Evolutionary conservation across 2,329 filamentous ascomycete species (phyloP), one percentile per base, ranked within the genome.

Genomic region (Lecanoromycetidae sp.): DNA sequence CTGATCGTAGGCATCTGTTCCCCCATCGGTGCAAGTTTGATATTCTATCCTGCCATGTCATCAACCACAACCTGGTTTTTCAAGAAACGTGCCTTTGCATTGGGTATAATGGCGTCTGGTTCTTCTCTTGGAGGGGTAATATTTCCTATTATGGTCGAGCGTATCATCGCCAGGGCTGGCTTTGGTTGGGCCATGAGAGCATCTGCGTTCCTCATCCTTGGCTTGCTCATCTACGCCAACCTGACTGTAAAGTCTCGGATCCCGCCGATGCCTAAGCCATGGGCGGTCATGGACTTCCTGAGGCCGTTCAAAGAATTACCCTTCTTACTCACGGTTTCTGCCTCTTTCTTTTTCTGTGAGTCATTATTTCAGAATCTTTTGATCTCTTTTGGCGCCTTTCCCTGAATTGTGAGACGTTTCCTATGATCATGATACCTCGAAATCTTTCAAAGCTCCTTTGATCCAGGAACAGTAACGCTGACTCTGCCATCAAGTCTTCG

Each of bases 91-190:
- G 74, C 70, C 19, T 62, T 71, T 27, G 75, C 74, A 7, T 68
- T 75, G 10, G 76, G 52, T 7, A 63, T 78, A 53, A 66, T 70
- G 54, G 70, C 71, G 2, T 67, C 71, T 2, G 76, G 76, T 5
- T 73, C 71, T 0, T 74, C 71, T 4, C 53, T 78, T 5, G 76
- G 75, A 2, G 76, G 76, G 7, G 72, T 81, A 13, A 70, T 80
- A 29, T 71, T 79, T 39, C 77, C 78, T 0, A 78, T 80, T 55
- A 76, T 81, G 70, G 69, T 79, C 10, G 62, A 69, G 1, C 68
- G 69, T 27, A 60, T 81, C 19, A 72, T 80, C 37, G 64, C 65
- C 0, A 27, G 66, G 39, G 64, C 77, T 43, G 72, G 75, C 27
- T 75, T 76, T 55, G 58, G 64, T 32, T 80, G 75, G 78, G 63